These are phyloP conservation scores for Boletus mariae DNA, from an alignment of 1,284 basidiomycete genomes.

Conservation along the genomic window DNA sequence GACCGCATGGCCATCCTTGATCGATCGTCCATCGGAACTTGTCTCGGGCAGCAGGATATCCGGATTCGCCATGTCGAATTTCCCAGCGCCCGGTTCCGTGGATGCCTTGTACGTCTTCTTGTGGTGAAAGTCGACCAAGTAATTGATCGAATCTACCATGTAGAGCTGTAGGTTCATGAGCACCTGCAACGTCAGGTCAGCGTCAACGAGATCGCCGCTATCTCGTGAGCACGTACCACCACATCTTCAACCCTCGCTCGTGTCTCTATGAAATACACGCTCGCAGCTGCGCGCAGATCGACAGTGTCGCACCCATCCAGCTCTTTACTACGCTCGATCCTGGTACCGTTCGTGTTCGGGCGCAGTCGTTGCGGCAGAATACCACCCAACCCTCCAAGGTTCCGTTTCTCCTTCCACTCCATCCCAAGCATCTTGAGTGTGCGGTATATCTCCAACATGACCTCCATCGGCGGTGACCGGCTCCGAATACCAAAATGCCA, in stretches of 20 bases:
- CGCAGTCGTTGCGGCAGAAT: conserved; percentile 22
- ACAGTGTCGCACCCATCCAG: conserved; percentile 63
- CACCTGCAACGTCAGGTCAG: conserved; percentile 47
- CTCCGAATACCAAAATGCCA: conserved; percentile 99
- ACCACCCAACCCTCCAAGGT: conserved; percentile 65
- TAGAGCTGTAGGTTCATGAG: conserved; percentile 98
- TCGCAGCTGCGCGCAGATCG: conserved; percentile 63
- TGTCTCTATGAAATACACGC: conserved; percentile 94
- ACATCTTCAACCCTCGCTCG: conserved; percentile 86
- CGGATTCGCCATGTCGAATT: conserved; percentile 59
- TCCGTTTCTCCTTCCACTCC: conserved; percentile 91
- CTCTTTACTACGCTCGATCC: conserved; percentile 60
- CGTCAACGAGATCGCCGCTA: neutral
- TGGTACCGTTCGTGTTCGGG: conserved; percentile 31
- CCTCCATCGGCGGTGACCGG: conserved; percentile 95
- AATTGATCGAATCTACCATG: conserved; percentile 93
- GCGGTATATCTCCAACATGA: conserved; percentile 98
- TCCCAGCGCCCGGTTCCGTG: conserved; percentile 57
- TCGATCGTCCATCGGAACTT: conserved; percentile 43
- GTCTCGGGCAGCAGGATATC: conserved; percentile 47
- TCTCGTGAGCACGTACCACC: conserved; percentile 56
- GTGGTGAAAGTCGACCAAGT: conserved; percentile 97
- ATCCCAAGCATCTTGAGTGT: conserved; percentile 91
- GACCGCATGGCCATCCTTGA: conserved; percentile 29
- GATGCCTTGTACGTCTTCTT: conserved; percentile 84